Percentiles rank a stretch among this genome's conserved stretches.
phyloP scores from a whole-genome alignment of 2,329 filamentous ascomycete genomes.

The Fusarium oligoseptatum region DNA sequence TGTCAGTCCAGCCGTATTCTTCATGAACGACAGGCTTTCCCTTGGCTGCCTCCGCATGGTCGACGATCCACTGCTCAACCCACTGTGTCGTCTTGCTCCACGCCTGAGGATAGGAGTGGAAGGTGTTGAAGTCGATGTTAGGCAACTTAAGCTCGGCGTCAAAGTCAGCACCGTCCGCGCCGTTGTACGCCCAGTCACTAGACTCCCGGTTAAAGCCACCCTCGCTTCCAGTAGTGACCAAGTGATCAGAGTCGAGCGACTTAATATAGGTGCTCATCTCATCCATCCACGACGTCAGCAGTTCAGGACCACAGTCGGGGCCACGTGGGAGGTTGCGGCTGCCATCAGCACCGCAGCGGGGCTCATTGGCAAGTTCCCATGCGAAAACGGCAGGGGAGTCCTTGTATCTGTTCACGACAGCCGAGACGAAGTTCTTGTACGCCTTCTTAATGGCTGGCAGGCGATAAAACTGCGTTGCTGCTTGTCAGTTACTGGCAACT shows the following conservation, averaged over 20 bases:
- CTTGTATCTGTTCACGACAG: slow-evolving; percentile 70
- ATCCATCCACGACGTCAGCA: slow-evolving; percentile 62
- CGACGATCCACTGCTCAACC: slow-evolving; percentile 67
- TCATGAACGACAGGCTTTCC: slow-evolving; percentile 61
- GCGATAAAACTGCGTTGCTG: slow-evolving; percentile 58
- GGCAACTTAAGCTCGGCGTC: slow-evolving; percentile 60
- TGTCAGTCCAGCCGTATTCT: slow-evolving; percentile 59
- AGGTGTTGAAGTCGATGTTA: slow-evolving; percentile 66
- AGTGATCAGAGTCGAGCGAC: slow-evolving; percentile 62
- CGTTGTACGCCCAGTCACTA: slow-evolving; percentile 61
- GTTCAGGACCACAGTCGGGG: slow-evolving; percentile 55
- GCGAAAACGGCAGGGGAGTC: slow-evolving; percentile 72
- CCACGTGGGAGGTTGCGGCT: slow-evolving; percentile 60
- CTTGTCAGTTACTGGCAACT: fast-evolving
- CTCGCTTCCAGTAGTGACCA: slow-evolving; percentile 70
- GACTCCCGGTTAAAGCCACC: slow-evolving; percentile 66
- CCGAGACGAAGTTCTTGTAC: slow-evolving; percentile 70
- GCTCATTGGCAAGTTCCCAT: slow-evolving; percentile 77
- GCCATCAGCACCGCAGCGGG: slow-evolving; percentile 62
- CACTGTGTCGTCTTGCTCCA: slow-evolving; percentile 66
- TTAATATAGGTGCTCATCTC: slow-evolving; percentile 70
- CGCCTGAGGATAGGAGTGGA: slow-evolving; percentile 69
- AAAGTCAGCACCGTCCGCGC: slow-evolving; percentile 66
- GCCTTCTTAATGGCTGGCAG: slow-evolving; percentile 64
- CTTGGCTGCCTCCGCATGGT: slow-evolving; percentile 61